Evolutionary conservation across 495 filamentous ascomycete genomes (phyloP).

Genomic region (Podospora pseudopauciseta): DNA sequence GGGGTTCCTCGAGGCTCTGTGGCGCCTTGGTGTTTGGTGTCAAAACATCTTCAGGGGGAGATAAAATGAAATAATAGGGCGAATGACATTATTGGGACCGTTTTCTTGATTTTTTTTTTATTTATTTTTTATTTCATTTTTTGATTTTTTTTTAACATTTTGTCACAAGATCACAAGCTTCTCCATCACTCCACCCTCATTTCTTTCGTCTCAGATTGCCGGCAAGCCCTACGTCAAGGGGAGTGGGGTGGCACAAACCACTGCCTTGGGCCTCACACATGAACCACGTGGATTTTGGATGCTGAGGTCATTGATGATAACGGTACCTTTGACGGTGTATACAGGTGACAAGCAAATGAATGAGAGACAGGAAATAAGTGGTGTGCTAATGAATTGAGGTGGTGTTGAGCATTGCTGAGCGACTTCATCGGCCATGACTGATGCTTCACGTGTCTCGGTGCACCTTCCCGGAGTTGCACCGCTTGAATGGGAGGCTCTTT

Average conservation of each 20-base stretch:
- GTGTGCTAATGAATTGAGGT: too few species aligned
- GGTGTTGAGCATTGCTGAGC: too few species aligned
- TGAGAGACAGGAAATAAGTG: too few species aligned
- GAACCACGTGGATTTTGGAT: background rate
- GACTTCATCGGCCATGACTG: background rate
- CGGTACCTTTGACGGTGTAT: background rate
- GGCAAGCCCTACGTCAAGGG: background rate
- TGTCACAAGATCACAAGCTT: background rate
- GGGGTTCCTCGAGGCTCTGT: background rate
- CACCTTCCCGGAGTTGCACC: too few species aligned
- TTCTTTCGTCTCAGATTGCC: background rate
- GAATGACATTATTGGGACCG: background rate
- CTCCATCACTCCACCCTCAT: background rate
- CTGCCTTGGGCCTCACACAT: background rate
- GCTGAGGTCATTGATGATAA: background rate
- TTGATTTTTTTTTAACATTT: background rate
- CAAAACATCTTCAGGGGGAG: background rate
- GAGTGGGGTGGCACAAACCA: background rate
- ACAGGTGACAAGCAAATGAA: background rate
- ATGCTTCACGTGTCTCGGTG: background rate
- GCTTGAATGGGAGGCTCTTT: background rate
- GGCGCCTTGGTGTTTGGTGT: background rate
- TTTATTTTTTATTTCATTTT: background rate
- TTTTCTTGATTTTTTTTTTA: background rate
- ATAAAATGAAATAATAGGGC: constrained; percentile 5